phyloP scores from a whole-genome alignment of 2,329 filamentous ascomycete species.

The Trichoderma atrobrunneum region DNA sequence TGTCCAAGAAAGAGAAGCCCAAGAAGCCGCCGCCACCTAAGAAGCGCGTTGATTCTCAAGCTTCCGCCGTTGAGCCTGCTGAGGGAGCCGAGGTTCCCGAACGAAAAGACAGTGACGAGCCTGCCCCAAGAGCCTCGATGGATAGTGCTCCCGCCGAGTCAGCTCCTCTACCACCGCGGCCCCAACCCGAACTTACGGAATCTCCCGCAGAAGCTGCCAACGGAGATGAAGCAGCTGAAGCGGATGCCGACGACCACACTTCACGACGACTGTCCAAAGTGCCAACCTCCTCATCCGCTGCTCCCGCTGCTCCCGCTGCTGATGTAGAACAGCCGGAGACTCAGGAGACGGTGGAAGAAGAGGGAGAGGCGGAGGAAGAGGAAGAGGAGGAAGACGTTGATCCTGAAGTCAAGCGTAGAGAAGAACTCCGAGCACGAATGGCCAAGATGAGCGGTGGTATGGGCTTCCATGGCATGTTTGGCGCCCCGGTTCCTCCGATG shows the following conservation, averaged over 20 bases:
- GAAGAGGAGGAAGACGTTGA: constrained; percentile 84
- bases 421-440: constrained; percentile 92
- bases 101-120: constrained; percentile 48
- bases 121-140: constrained; percentile 47
- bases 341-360: constrained; percentile 41
- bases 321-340: constrained; percentile 56
- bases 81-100: constrained; percentile 39
- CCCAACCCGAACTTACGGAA: constrained; percentile 58
- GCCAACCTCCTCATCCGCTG: constrained; percentile 32
- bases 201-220: constrained; percentile 65
- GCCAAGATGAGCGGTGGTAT: constrained; percentile 98
- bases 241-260: constrained; percentile 70
- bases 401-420: constrained; percentile 77
- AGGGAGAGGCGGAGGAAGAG: constrained; percentile 64
- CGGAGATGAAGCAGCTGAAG: constrained; percentile 63
- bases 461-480: constrained; percentile 95
- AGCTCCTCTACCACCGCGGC: constrained; percentile 49
- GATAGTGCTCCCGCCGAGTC: constrained; percentile 42
- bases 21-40: constrained; percentile 64
- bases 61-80: constrained; percentile 43
- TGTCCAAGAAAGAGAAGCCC: constrained; percentile 81
- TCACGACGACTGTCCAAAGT: constrained; percentile 36
- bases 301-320: constrained; percentile 23
- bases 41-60: constrained; percentile 44
- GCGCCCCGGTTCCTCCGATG: constrained; percentile 66